phyloP scores from a whole-genome alignment of 1,139 yeast genomes.

The Saccharomyces hybrid region DNA sequence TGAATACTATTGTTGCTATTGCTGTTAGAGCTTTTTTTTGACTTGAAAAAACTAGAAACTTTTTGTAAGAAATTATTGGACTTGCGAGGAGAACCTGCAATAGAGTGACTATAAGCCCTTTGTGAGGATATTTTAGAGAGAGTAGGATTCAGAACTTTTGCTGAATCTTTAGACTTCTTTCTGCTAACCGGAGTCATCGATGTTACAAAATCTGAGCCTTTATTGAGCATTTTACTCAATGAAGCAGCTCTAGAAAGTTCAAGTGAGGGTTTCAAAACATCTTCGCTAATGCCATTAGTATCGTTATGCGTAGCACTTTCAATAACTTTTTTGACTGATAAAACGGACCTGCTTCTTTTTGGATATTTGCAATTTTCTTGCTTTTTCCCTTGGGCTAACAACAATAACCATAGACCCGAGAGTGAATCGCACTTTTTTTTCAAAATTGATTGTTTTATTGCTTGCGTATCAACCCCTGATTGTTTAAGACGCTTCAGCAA shows the following conservation, averaged over 20 bases:
- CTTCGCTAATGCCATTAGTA: constrained; percentile 6
- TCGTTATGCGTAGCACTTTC: constrained; percentile 11
- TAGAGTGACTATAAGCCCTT: background rate
- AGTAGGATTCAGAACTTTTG: background rate
- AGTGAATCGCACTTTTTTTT: constrained; percentile 64
- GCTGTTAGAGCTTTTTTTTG: background rate
- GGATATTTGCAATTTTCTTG: constrained; percentile 39
- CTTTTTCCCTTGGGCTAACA: constrained; percentile 57
- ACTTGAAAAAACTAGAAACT: constrained; percentile 1
- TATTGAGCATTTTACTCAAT: constrained; percentile 11
- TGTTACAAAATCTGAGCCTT: constrained; percentile 9
- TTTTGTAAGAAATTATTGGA: background rate
- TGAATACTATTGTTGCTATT: background rate
- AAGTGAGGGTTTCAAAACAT: constrained; percentile 6
- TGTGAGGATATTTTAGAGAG: background rate
- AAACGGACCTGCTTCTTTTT: constrained; percentile 47
- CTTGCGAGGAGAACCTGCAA: background rate
- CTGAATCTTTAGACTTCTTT: constrained; percentile 3
- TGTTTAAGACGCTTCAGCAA: constrained; percentile 58
- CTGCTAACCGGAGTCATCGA: constrained; percentile 2
- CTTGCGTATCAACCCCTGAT: constrained; percentile 59
- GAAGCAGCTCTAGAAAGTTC: constrained; percentile 13
- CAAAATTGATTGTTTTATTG: constrained; percentile 53
- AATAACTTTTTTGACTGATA: constrained; percentile 30
- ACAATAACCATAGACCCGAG: constrained; percentile 78